phyloP scores from a whole-genome alignment of 2,329 filamentous ascomycete species.

The Fonsecaea pedrosoi region DNA sequence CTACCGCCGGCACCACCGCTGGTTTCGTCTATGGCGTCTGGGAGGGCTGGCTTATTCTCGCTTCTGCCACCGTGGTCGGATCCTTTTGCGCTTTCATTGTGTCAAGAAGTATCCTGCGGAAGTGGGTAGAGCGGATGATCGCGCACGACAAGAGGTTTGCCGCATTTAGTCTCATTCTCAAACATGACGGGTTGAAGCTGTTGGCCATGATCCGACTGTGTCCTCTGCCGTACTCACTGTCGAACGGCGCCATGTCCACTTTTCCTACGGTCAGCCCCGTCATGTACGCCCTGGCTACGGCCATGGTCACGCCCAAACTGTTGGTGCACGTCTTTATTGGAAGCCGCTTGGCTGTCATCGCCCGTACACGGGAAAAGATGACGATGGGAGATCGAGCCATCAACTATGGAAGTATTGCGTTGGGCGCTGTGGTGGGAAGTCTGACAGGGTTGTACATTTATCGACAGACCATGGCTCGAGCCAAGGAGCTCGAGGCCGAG shows the following conservation, averaged over 20 bases:
- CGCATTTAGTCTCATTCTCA: constrained; percentile 83
- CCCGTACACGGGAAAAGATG: constrained; percentile 86
- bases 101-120: constrained; percentile 77
- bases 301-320: constrained; percentile 82
- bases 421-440: constrained; percentile 74
- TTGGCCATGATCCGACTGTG: constrained; percentile 91
- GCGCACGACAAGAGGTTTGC: constrained; percentile 85
- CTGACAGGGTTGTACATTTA: constrained; percentile 87
- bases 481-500: constrained; percentile 57
- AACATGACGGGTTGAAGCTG: constrained; percentile 86
- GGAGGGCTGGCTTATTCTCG: constrained; percentile 81
- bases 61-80: constrained; percentile 77
- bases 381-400: constrained; percentile 75
- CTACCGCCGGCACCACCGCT: constrained; percentile 72
- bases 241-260: constrained; percentile 92
- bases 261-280: constrained; percentile 83
- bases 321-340: constrained; percentile 94
- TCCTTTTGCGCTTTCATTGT: constrained; percentile 80
- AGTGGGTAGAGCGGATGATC: constrained; percentile 79
- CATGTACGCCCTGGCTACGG: constrained; percentile 81
- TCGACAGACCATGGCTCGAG: constrained; percentile 61
- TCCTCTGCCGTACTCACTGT: constrained; percentile 88
- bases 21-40: constrained; percentile 76
- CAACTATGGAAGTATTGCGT: constrained; percentile 80
- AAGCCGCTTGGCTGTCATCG: constrained; percentile 77